A percentile compares a stretch with the other conserved stretches of the same genome.
Conservation (phyloP, 331 rosid species). For the Arachis monticola region DNA sequence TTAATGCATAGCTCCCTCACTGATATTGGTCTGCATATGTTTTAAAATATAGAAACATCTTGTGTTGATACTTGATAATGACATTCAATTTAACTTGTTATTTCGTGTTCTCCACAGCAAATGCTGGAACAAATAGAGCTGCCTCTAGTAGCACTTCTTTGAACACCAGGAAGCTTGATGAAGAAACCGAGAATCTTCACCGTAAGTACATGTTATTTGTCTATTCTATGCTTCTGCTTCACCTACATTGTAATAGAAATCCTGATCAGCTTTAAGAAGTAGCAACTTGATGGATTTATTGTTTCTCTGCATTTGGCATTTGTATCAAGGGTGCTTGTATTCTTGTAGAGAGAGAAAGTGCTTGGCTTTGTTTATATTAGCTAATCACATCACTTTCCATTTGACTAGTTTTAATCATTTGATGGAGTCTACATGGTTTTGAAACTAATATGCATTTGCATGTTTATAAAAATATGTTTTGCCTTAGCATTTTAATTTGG, state of each 20-base stretch:
- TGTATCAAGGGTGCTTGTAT: background rate
- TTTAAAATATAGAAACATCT: background rate
- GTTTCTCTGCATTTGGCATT: constrained; percentile 6
- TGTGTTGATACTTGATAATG: background rate
- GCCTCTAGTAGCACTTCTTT: constrained; percentile 81
- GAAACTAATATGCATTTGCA: background rate
- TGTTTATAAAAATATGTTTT: background rate
- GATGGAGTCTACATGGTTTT: background rate
- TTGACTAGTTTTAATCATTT: constrained; percentile 9
- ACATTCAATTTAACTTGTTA: background rate
- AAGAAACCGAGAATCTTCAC: constrained; percentile 79
- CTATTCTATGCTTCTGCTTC: background rate
- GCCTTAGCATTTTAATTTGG: background rate
- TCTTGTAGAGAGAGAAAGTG: background rate
- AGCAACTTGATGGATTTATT: constrained; percentile 9
- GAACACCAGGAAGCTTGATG: constrained; percentile 89
- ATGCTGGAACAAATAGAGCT: constrained; percentile 80
- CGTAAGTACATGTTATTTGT: constrained; percentile 56
- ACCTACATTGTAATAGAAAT: constrained; percentile 2
- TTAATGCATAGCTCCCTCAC: no score
- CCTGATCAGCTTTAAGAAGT: background rate
- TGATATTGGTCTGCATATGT: no score
- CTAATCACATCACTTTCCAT: background rate
- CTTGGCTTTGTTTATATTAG: background rate
- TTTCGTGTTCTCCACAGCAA: constrained; percentile 49